A percentile compares a stretch with the other conserved stretches of the same genome.
These are phyloP conservation scores for Penicillium antarcticum DNA, from an alignment of 495 filamentous ascomycete species.

Conservation along the genomic window DNA sequence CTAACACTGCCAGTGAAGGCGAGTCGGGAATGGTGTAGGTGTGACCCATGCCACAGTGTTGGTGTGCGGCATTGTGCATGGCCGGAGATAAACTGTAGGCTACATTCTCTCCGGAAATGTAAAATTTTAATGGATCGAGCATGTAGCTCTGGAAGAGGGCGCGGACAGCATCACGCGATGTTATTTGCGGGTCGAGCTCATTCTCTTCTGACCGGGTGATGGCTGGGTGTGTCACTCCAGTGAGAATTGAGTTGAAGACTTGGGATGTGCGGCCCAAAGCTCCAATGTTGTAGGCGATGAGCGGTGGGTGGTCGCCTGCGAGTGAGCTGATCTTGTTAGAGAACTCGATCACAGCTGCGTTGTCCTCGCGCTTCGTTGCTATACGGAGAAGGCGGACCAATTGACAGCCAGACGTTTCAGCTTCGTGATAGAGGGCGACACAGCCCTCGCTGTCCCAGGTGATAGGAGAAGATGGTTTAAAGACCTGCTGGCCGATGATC, in stretches of 20 bases:
- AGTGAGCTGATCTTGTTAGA: conserved; percentile 40
- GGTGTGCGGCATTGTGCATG: conserved; percentile 76
- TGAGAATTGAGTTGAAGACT: conserved; percentile 65
- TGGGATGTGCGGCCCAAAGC: conserved; percentile 63
- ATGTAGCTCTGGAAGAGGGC: conserved; percentile 54
- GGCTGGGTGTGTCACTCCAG: conserved; percentile 64
- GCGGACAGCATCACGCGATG: conserved; percentile 54
- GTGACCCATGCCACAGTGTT: conserved; percentile 69
- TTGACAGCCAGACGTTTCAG: conserved; percentile 63
- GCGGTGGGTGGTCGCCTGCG: conserved; percentile 40
- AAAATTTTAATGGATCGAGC: conserved; percentile 68
- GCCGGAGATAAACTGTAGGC: conserved; percentile 73
- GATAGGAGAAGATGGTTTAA: conserved; percentile 46
- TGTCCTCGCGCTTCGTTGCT: conserved; percentile 56
- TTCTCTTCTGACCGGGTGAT: conserved; percentile 39
- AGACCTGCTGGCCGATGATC: conserved; percentile 66
- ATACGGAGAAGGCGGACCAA: conserved; percentile 65
- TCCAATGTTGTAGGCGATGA: conserved; percentile 74
- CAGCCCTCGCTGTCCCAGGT: conserved; percentile 62
- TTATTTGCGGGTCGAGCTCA: conserved; percentile 44
- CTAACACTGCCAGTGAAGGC: conserved; percentile 59
- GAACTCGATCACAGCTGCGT: conserved; percentile 55
- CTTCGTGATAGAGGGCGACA: conserved; percentile 52
- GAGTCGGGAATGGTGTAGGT: conserved; percentile 64
- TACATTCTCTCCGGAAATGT: conserved; percentile 69